Conservation (phyloP, 2,329 filamentous ascomycete genomes). For the Pestalotiopsis fici region DNA sequence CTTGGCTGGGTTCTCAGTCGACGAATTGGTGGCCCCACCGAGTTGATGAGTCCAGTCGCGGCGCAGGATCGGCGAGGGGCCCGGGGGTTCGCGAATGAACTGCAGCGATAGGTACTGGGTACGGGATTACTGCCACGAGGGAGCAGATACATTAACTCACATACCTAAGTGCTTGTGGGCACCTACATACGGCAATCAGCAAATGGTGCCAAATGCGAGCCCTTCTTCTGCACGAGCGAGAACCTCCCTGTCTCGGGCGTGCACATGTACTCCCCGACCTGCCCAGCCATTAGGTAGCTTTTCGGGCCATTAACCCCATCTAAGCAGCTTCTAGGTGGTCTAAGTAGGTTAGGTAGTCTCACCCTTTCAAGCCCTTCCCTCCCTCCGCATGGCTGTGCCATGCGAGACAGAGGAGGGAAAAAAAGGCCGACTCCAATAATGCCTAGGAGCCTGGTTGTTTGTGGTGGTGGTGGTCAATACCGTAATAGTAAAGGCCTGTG, state of each 20-base stretch:
- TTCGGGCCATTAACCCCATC: constrained; percentile 8
- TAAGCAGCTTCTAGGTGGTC: not conserved
- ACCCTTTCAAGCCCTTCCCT: not conserved
- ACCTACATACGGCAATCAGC: not conserved
- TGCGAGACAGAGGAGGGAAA: not conserved
- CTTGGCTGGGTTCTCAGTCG: constrained; percentile 23
- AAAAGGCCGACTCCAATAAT: no score
- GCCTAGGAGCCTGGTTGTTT: no score
- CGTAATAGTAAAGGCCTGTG: no score
- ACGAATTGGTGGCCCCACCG: constrained; percentile 18
- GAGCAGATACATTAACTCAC: constrained; percentile 5
- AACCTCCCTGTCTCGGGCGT: constrained; percentile 3
- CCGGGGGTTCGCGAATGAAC: not conserved
- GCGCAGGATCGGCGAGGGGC: no score
- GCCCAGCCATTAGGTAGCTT: constrained; percentile 13
- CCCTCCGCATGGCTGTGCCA: not conserved
- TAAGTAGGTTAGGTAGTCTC: not conserved
- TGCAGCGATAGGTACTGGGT: constrained; percentile 7
- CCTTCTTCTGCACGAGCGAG: constrained; percentile 1
- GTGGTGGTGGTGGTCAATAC: no score
- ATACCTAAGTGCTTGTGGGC: no score
- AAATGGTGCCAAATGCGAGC: not conserved
- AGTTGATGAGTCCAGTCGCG: constrained; percentile 11
- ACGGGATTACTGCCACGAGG: constrained; percentile 13
- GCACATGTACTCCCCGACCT: not conserved